Evolutionary conservation across 2,329 filamentous ascomycete species (phyloP), one percentile per base, ranked within the genome.

Genomic region (Fragosphaeria purpurea): DNA sequence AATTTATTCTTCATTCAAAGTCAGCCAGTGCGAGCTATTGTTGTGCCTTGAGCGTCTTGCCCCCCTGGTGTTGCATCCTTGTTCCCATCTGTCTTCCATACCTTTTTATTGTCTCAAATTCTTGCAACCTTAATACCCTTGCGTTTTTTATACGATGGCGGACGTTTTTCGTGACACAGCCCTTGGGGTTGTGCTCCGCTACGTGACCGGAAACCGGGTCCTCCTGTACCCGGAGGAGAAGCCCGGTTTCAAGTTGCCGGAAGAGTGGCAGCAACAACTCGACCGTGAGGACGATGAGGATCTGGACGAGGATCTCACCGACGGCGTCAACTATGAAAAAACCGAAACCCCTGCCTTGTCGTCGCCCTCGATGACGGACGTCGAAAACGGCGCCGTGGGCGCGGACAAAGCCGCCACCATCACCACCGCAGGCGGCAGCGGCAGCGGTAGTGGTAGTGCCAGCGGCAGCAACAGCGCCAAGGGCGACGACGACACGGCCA

Each of bases 161-260:
- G 48, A 51, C 7, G 45, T 43, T 6, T 46, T 54, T 7, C 54
- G 55, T 4, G 55, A 57, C 49, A 55, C 55, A 11, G 57, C 61
- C 22, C 39, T 63, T 31, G 64, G 64, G 38, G 57, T 58, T 8
- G 41, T 61, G 33, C 52, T 67, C 43, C 62, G 63, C 6, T 55
- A 60, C 7, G 13, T 62, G n/a, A 62, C 60, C 7, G 42, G 54
- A 13, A 63, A 63, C 51, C 58, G 57, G 10, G 32, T 59, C 3
- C 51, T 63, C n/a, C 80, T 86, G 59, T 82, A 85, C 34, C 72
- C 75, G 13, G 83, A 80, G 48, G 85, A 88, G 54, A 77, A 82
- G 49, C 76, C 79, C 34, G 85, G 88, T 50, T 82, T 80, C 50
- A 75, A 78, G 56, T 70, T 75, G 6, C 71, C 79, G 47, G 72